Evolutionary conservation across 495 filamentous ascomycete species (phyloP), one percentile per base, ranked within the genome.

Genomic region (Opeltia flavorubescens): DNA sequence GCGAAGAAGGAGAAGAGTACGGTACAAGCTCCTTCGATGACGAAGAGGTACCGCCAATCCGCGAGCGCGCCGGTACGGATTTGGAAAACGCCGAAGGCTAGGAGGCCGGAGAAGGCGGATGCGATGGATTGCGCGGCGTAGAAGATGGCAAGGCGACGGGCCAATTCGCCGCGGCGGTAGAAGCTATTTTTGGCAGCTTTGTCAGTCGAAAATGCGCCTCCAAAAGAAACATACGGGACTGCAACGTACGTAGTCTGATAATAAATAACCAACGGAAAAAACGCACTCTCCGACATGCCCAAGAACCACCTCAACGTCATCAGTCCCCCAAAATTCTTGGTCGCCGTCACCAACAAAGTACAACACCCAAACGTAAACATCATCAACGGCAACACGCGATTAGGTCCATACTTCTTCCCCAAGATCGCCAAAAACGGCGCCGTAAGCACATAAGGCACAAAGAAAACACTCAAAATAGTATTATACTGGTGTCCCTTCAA

Each of bases 101-200:
- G 68, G 1, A 88, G 66, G 5, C 83, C 84, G 1, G 75, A 74
- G 55, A 87, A 87, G 20, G 82, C 84, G 36, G 74, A 77, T 23
- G 82, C 84, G 40, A 88, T 80, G 47, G 76, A 82, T 26, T 75
- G 78, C 0, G 80, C 83, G 0, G 83, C 84, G 57, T 87, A 88
- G 67, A 88, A 89, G 53, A 88, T 68, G 29, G 80, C 80, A 1
- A 89, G 70, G 3, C 84, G 79, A 17, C 83, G 67, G 5, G 83
- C 84, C 7, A 89, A 67, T 55, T 88, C 83, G n/a, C 76, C 75
- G 29, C 84, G 76, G 20, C 79, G 75, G 54, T 88, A 88, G 59
- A 89, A 88, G 1, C 59, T 63, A 0, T 64, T 68, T 29, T 64
- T 6, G 11, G 23, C 24, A 40, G 36, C n/a, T 6, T 40, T 40